These are phyloP conservation scores for Eimeria acervulina DNA, from an alignment of 169 alveolate genomes.

Conservation along the genomic window DNA sequence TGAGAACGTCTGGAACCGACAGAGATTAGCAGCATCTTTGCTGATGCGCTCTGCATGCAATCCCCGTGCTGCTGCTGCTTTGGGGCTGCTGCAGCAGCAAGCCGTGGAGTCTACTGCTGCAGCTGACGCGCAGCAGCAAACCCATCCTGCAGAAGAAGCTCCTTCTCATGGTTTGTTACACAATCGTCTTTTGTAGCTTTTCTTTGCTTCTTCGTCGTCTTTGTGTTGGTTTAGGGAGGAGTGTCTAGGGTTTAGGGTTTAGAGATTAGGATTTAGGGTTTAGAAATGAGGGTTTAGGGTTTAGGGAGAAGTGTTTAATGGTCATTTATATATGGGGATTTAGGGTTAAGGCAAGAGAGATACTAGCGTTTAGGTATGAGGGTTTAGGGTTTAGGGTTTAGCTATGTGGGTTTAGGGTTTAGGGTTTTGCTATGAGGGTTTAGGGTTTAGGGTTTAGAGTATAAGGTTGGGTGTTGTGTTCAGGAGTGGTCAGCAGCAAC, in stretches of 20 bases:
- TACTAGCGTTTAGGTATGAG: too few species aligned
- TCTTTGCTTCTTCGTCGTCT: background rate
- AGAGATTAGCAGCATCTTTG: background rate
- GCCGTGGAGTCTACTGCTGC: background rate
- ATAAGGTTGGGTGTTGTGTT: background rate
- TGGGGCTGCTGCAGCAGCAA: conserved; percentile 31
- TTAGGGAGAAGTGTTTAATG: too few species aligned
- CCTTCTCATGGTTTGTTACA: background rate
- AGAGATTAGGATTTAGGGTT: too few species aligned
- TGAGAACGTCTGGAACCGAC: background rate
- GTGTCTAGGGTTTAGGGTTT: too few species aligned
- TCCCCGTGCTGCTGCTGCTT: conserved; percentile 23
- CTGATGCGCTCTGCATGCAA: background rate
- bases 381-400: background rate
- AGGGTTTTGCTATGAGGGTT: too few species aligned
- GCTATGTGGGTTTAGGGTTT: too few species aligned
- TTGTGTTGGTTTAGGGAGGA: too few species aligned
- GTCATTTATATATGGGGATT: too few species aligned
- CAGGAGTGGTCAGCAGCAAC: conserved; percentile 44
- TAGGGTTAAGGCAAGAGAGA: too few species aligned
- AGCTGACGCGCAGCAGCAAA: conserved; percentile 16
- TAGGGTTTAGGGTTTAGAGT: too few species aligned
- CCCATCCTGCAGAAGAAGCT: background rate
- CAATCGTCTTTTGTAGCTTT: too few species aligned
- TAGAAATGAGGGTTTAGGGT: too few species aligned